Conservation (phyloP, 768 basidiomycete species). For the Leccinum aurantiacum region DNA sequence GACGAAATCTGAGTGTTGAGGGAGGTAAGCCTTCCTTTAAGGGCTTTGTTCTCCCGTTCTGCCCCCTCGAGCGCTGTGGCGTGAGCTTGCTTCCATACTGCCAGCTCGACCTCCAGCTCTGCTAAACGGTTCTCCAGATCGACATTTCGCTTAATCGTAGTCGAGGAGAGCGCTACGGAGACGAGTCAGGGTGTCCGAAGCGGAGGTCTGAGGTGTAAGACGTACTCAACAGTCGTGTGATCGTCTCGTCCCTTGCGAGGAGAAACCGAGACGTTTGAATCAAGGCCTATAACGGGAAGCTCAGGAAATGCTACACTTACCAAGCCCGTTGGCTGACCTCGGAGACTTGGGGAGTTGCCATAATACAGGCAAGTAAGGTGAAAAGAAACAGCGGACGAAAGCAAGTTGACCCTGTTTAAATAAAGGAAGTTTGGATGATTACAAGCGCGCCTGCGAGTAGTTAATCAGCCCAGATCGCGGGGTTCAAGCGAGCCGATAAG, state of each 20-base stretch:
- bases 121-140: slow-evolving; percentile 64
- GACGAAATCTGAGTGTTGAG: slow-evolving; percentile 64
- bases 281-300: slow-evolving; percentile 15
- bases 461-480: slow-evolving; percentile 55
- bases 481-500: slow-evolving; percentile 46
- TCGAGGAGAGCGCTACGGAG: slow-evolving; percentile 56
- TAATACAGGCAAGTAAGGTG: slow-evolving; percentile 39
- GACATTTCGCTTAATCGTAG: slow-evolving; percentile 61
- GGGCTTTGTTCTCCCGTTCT: slow-evolving; percentile 62
- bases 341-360: slow-evolving; percentile 55
- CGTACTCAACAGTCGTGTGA: slow-evolving; percentile 60
- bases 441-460: slow-evolving; percentile 42
- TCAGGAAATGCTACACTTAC: slow-evolving; percentile 39
- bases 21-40: slow-evolving; percentile 64
- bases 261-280: slow-evolving; percentile 21
- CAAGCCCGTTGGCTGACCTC: slow-evolving; percentile 66
- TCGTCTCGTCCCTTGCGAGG: slow-evolving; percentile 61
- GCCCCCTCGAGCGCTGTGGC: slow-evolving; percentile 58
- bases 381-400: slow-evolving; percentile 31
- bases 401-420: slow-evolving; percentile 37
- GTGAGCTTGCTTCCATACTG: slow-evolving; percentile 72
- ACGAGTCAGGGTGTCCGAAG: slow-evolving; percentile 12
- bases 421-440: slow-evolving; percentile 30
- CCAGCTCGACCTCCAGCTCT: slow-evolving; percentile 68
- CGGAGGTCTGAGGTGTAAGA: slow-evolving; percentile 8